Evolutionary conservation across 2,329 filamentous ascomycete species (phyloP).

Genomic region (Penicillium polonicum): DNA sequence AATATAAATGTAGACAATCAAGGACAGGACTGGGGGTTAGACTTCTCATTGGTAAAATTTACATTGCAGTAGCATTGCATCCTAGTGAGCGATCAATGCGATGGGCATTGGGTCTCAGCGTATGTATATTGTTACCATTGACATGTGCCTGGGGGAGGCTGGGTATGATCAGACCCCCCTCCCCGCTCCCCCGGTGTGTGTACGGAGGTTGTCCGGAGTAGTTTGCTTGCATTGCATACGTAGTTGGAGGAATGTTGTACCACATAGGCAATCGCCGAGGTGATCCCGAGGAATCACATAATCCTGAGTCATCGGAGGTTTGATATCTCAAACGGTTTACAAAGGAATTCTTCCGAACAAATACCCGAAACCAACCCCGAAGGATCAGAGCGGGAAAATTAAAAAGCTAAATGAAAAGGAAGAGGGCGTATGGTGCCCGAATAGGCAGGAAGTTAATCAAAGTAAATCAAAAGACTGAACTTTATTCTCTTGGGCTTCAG

Average conservation of each 20-base stretch:
- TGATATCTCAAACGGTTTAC: background rate
- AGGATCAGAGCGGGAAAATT: background rate
- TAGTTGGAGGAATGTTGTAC: background rate
- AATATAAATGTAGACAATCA: background rate
- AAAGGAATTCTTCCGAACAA: background rate
- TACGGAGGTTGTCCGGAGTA: background rate
- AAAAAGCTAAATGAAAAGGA: background rate
- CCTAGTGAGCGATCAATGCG: background rate
- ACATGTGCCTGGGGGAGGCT: background rate
- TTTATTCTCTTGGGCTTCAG: constrained; percentile 1
- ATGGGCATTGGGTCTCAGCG: background rate
- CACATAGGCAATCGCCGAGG: background rate
- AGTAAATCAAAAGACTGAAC: constrained; percentile 2
- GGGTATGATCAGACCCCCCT: constrained; percentile 2
- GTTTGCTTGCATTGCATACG: background rate
- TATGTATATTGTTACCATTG: background rate
- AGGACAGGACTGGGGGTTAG: background rate
- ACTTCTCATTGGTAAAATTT: background rate
- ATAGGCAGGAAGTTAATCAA: constrained; percentile 19
- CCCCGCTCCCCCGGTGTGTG: background rate
- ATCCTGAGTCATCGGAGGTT: background rate
- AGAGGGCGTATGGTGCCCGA: constrained; percentile 3
- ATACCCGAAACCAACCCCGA: background rate
- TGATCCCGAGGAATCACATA: constrained; percentile 1
- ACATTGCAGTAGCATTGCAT: background rate